Evolutionary conservation across 768 basidiomycete genomes (phyloP), one percentile per base, ranked within the genome.

Genomic region (Trametes cinnabarina): DNA sequence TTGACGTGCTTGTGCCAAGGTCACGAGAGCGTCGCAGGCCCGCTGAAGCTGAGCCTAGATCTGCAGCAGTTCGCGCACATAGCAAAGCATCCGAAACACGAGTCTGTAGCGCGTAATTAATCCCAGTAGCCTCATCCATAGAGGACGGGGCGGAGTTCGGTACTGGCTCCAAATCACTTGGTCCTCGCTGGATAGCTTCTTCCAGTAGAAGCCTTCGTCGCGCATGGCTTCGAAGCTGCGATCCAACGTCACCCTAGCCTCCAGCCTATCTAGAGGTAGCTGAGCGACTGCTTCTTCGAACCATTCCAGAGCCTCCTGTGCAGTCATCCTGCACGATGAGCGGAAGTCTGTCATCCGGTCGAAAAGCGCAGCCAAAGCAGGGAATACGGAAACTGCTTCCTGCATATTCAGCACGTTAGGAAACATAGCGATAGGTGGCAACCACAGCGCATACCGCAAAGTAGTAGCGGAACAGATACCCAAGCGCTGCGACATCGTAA

Each of bases 401-500:
- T 55, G 37, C 22, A 25, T 25, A 25, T 9, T 23, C 43, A 17
- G 22, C 2, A 49, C 11, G 30, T 39, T 15, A 39, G 43, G 22
- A 23, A 44, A 4, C 40, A 11, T 10, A 25, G 43, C 8, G n/a
- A 3, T 2, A 25, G 17, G 11, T 10, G 37, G 37, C 37, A 34
- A 34, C 7, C 34, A 7, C 8, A 4, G 23, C 17, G 30, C 52
- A 3, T 25, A 54, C 52, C 34, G 20, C 11, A 20, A 57, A 57
- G 12, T 43, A 35, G 4, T 4, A 8, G 0, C 20, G 20, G 17
- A 51, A 57, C 3, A 57, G 7, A 10, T 19, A 26, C 6, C 56
- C 56, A 5, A 57, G 30, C 17, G 10, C 19, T 1, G 28, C 56
- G 25, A 57, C 56, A 19, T 57, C 56, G 35, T 32, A 57, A 3